phyloP scores from a whole-genome alignment of 108 stramenopile genomes.

The Nitzschia palea region DNA sequence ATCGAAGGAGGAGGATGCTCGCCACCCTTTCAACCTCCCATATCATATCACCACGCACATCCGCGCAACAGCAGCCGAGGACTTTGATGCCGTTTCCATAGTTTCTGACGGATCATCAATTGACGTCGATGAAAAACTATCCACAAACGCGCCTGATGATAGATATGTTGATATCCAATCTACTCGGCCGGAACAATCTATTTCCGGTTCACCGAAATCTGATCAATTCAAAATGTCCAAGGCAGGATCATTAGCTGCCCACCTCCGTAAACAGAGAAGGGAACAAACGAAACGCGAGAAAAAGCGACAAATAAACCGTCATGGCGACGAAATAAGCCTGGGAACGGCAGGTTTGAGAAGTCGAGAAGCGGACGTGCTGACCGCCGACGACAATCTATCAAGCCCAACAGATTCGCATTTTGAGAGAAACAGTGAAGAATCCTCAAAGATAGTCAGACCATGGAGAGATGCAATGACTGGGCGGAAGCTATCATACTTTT shows the following conservation, averaged over 20 bases:
- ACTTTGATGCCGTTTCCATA: neutral
- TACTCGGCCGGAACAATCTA: too few relatives aligned
- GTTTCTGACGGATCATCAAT: constrained; percentile 1
- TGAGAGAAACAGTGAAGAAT: neutral
- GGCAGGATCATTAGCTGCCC: constrained; percentile 16
- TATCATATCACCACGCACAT: too few relatives aligned
- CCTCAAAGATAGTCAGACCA: neutral
- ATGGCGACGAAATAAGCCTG: constrained; percentile 38
- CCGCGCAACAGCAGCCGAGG: too few relatives aligned
- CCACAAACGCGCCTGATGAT: too few relatives aligned
- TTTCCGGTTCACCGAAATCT: neutral
- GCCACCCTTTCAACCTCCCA: too few relatives aligned
- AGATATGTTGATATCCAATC: too few relatives aligned
- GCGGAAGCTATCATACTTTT: neutral
- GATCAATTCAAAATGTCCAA: neutral
- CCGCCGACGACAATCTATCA: neutral
- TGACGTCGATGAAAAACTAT: too few relatives aligned
- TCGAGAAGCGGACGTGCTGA: too few relatives aligned
- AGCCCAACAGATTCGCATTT: neutral
- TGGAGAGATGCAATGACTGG: neutral
- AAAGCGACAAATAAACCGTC: constrained; percentile 1
- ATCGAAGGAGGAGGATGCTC: too few relatives aligned
- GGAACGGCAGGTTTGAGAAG: constrained; percentile 17
- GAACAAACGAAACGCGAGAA: constrained; percentile 10
- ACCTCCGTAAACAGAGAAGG: constrained; percentile 24